These are phyloP conservation scores for Aspergillus sergii DNA, from an alignment of 2,329 filamentous ascomycete species.

Conservation along the genomic window DNA sequence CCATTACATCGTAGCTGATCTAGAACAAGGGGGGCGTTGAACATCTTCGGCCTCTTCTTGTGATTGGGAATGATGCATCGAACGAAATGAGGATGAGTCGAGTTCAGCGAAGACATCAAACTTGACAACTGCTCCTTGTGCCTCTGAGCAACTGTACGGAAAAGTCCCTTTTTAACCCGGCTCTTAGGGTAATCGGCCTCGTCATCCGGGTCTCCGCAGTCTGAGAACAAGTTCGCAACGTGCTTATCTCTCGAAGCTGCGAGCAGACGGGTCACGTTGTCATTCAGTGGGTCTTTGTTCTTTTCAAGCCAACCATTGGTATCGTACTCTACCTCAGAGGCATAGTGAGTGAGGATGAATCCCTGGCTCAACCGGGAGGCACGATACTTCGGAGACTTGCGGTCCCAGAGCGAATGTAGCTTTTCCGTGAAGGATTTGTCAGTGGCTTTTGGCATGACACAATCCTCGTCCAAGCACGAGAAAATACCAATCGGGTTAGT, in stretches of 20 bases:
- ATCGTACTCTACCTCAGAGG: conserved; percentile 95
- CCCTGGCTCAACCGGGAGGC: conserved; percentile 85
- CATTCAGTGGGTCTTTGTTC: conserved; percentile 97
- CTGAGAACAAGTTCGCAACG: conserved; percentile 79
- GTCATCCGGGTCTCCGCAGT: conserved; percentile 83
- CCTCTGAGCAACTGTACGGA: conserved; percentile 92
- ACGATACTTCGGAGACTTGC: conserved; percentile 91
- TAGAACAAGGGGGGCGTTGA: conserved; percentile 87
- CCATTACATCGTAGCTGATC: conserved; percentile 98
- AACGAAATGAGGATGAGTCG: conserved; percentile 96
- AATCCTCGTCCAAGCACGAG: conserved; percentile 96
- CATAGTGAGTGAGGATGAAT: conserved; percentile 95
- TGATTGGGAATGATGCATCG: conserved; percentile 97
- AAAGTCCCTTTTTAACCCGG: conserved; percentile 94
- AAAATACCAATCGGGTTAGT: conserved; percentile 98
- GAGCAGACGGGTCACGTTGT: conserved; percentile 89
- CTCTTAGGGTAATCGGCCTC: conserved; percentile 68
- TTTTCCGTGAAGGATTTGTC: conserved; percentile 98
- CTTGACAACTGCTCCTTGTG: conserved; percentile 99
- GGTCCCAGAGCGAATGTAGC: conserved; percentile 94
- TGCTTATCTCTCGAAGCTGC: conserved; percentile 81
- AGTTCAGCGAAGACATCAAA: conserved; percentile 90
- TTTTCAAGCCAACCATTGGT: conserved; percentile 96
- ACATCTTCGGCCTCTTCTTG: conserved; percentile 93
- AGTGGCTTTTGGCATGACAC: conserved; percentile 97